Evolutionary conservation across 1,139 yeast species (phyloP), one percentile per base, ranked within the genome.

Genomic region (Diutina neorugosa): DNA sequence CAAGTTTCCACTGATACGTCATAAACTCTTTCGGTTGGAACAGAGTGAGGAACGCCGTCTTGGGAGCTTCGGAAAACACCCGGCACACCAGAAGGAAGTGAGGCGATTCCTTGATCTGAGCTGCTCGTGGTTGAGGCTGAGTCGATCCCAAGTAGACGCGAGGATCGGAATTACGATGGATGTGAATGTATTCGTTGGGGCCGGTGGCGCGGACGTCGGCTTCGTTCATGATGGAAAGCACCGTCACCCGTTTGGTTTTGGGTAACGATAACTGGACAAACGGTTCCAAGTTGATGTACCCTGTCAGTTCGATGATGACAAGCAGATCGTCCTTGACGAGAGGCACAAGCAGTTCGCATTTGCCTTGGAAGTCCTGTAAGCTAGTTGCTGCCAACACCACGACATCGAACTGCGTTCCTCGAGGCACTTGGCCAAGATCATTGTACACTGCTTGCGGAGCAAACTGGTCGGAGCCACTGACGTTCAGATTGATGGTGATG

Each of bases 1-100:
- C 91, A 55, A 86, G 74, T 62, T 84, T 83, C 96, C 96, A 89
- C 66, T 89, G 96, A 60, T 80, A 82, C 11, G 83, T 80, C 67
- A 81, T 71, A 62, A 84, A 85, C 59, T 84, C 89, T 53, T 74
- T 69, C 11, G 81, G 76, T 37, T 78, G 76, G 55, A 68, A 67
- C 44, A 80, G 76, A 66, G 71, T 77, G 57, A 80, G 70, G 52
- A 77, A 73, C 47, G 74, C 76, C 25, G 74, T 66, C 47, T 52
- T 47, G 72, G 66, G 54, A 67, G 69, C 55, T 67, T 72, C 25
- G 69, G 65, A 44, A 63, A 74, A 65, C 49, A 71, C 61, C 57
- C 70, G 69, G 56, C 64, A 66, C 51, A 68, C 60, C 47, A 63
- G 64, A 34, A 65, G 62, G 55, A 69, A 74, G 12, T 14, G 27